Conservation (phyloP, 441 rosid genomes). For the Viola pubescens region DNA sequence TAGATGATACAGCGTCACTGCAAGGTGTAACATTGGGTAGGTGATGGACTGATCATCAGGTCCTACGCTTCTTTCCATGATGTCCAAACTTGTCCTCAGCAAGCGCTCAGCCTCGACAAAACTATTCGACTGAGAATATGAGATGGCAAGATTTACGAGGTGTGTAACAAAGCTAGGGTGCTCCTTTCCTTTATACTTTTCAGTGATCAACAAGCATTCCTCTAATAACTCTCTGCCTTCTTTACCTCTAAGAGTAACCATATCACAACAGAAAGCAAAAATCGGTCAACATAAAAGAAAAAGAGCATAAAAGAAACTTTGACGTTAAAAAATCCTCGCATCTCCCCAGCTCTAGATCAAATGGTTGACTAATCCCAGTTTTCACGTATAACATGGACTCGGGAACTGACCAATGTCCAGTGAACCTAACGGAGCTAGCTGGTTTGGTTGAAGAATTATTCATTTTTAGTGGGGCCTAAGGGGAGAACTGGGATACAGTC, state of each 20-base stretch:
- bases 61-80: slow-evolving; percentile 36
- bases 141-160: slow-evolving; percentile 69
- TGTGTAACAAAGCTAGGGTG: slow-evolving; percentile 63
- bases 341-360: too few relatives aligned
- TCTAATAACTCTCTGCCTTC: slow-evolving; percentile 79
- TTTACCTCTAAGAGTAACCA: slow-evolving; percentile 42
- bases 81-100: slow-evolving; percentile 54
- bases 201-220: slow-evolving; percentile 67
- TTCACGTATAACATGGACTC: too few relatives aligned
- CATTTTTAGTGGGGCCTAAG: too few relatives aligned
- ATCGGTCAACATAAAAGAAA: not conserved
- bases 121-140: slow-evolving; percentile 56
- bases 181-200: slow-evolving; percentile 54
- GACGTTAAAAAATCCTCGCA: too few relatives aligned
- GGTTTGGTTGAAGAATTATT: too few relatives aligned
- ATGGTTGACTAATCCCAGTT: too few relatives aligned
- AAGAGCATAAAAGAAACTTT: too few relatives aligned
- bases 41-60: slow-evolving; percentile 65
- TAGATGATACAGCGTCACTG: slow-evolving; percentile 56
- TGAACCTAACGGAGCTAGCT: too few relatives aligned
- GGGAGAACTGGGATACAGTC: too few relatives aligned
- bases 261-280: slow-evolving; percentile 1
- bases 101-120: slow-evolving; percentile 69
- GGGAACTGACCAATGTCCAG: too few relatives aligned
- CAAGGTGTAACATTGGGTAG: slow-evolving; percentile 70